Evolutionary conservation across 2,329 filamentous ascomycete genomes (phyloP).

Genomic region (Calonectria fujianensis): DNA sequence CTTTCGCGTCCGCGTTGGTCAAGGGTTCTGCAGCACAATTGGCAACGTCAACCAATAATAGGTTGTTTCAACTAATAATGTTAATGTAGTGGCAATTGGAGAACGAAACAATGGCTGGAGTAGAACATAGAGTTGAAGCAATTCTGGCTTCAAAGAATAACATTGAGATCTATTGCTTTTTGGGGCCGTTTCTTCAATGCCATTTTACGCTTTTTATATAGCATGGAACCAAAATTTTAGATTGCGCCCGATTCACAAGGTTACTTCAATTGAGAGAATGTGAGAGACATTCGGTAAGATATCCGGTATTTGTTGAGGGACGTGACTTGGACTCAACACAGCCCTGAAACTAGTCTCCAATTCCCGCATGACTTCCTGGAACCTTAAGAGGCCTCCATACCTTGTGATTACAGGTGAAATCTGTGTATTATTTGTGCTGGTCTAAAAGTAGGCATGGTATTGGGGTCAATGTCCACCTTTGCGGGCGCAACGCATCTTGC

Average conservation of each 20-base stretch:
- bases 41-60: background rate
- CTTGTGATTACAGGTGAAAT: background rate
- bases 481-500: background rate
- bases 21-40: background rate
- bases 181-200: background rate
- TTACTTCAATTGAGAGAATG: background rate
- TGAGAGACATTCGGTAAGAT: background rate
- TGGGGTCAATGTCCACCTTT: background rate
- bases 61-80: background rate
- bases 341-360: background rate
- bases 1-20: background rate
- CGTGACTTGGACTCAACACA: background rate
- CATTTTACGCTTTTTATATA: background rate
- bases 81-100: background rate
- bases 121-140: background rate
- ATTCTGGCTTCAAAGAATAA: background rate
- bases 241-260: background rate
- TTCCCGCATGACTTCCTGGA: background rate
- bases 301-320: background rate
- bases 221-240: background rate
- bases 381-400: background rate
- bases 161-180: background rate
- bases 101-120: background rate
- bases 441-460: background rate
- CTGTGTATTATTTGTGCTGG: background rate